These are phyloP conservation scores for Vaccinium vitisidaea DNA, from an alignment of 148 eudicot genomes.

Conservation along the genomic window DNA sequence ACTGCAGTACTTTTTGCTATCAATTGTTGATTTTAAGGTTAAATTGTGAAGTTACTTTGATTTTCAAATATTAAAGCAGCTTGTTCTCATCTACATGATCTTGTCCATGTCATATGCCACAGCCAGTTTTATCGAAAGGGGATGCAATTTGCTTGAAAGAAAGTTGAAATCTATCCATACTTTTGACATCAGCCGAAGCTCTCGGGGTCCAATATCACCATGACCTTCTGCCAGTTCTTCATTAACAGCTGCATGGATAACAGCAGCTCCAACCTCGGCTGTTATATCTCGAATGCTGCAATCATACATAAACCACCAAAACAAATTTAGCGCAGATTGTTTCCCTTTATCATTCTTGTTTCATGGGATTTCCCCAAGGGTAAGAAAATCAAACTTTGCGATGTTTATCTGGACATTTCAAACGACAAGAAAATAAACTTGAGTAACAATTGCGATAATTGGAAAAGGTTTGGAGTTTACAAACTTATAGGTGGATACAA, in stretches of 20 bases:
- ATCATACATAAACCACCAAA: not conserved
- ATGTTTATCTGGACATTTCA: not conserved
- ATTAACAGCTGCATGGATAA: constrained; percentile 66
- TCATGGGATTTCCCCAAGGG: not conserved
- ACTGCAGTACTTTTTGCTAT: not conserved
- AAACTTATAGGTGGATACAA: not conserved
- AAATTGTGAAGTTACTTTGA: not conserved
- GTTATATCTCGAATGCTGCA: constrained; percentile 93
- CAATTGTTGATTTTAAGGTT: not conserved
- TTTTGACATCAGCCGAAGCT: constrained; percentile 74
- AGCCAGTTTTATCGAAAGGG: not conserved
- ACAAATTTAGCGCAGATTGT: not conserved
- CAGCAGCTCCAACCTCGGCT: constrained; percentile 91
- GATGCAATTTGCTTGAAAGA: constrained; percentile 11
- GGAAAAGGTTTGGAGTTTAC: not conserved
- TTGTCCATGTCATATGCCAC: not conserved
- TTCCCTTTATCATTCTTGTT: not conserved
- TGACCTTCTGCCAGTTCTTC: constrained; percentile 89
- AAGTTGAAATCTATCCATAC: constrained; percentile 39
- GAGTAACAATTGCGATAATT: not conserved
- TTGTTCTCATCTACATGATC: not conserved
- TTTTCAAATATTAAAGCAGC: not conserved
- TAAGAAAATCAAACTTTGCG: not conserved
- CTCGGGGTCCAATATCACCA: constrained; percentile 74
- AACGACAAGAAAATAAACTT: not conserved